Evolutionary conservation across 441 rosid species (phyloP).

Genomic region (Codiaeum variegatum): DNA sequence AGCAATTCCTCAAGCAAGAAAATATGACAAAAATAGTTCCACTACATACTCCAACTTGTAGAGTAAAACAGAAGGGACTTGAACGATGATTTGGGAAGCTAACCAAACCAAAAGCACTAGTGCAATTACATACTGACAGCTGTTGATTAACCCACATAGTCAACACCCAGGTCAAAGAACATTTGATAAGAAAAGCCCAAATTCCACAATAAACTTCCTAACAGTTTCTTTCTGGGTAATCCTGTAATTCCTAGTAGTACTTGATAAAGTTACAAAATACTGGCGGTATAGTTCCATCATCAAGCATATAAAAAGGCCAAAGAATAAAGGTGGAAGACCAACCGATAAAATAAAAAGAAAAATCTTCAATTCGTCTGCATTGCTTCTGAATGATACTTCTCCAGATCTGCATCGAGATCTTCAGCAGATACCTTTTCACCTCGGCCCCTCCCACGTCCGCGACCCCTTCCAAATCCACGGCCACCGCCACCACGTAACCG

Average conservation of each 20-base stretch:
- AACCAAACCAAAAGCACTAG: constrained; percentile 29
- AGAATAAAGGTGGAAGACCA: constrained; percentile 23
- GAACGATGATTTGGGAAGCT: constrained; percentile 19
- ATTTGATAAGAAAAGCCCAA: constrained; percentile 35
- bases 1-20: constrained; percentile 20
- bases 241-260: constrained; percentile 25
- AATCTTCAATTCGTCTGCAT: constrained; percentile 66
- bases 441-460: constrained; percentile 67
- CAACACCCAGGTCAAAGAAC: constrained; percentile 39
- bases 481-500: constrained; percentile 54
- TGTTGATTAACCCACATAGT: constrained; percentile 35
- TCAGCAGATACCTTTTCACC: constrained; percentile 84
- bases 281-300: constrained; percentile 28
- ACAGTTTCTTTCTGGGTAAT: constrained; percentile 29
- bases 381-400: constrained; percentile 65
- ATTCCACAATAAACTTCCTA: constrained; percentile 33
- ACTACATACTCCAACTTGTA: constrained; percentile 28
- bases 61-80: constrained; percentile 24
- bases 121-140: constrained; percentile 32
- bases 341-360: constrained; percentile 20
- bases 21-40: constrained; percentile 21
- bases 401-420: constrained; percentile 94
- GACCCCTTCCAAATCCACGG: constrained; percentile 56
- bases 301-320: constrained; percentile 33
- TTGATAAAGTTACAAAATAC: constrained; percentile 34